Evolutionary conservation across 2,329 filamentous ascomycete genomes (phyloP).

Genomic region (Diaporthe ilicicola): DNA sequence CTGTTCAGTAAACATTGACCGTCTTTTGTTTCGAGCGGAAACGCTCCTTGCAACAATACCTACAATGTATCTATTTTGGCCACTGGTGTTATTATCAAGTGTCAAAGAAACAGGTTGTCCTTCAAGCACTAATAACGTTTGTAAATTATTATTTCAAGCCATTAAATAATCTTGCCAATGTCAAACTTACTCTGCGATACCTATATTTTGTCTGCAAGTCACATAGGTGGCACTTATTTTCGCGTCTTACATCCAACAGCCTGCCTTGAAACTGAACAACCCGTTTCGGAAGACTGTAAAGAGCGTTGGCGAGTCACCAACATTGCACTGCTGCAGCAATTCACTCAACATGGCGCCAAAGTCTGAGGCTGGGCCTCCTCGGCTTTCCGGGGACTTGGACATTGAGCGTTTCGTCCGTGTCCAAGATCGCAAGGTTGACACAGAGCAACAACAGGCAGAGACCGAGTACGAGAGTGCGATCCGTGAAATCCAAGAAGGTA

Average conservation of each 20-base stretch:
- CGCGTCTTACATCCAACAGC: no score
- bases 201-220: no score
- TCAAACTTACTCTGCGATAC: no score
- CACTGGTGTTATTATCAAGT: not conserved
- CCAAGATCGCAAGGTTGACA: not conserved
- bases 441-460: not conserved
- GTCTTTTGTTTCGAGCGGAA: not conserved
- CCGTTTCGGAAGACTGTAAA: no score
- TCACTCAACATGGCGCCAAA: not conserved
- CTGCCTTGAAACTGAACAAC: no score
- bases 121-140: not conserved
- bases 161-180: no score
- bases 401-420: slow-evolving; percentile 9
- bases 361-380: not conserved
- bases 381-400: not conserved
- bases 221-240: no score
- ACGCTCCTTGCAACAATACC: not conserved
- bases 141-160: no score
- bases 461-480: slow-evolving; percentile 16
- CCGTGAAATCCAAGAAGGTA: slow-evolving; percentile 8
- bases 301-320: no score
- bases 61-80: no score
- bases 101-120: not conserved
- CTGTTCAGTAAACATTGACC: not conserved
- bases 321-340: not conserved